phyloP scores from a whole-genome alignment of 192 early-diverging fungal genomes.

The Bifiguratus adelaidae region DNA sequence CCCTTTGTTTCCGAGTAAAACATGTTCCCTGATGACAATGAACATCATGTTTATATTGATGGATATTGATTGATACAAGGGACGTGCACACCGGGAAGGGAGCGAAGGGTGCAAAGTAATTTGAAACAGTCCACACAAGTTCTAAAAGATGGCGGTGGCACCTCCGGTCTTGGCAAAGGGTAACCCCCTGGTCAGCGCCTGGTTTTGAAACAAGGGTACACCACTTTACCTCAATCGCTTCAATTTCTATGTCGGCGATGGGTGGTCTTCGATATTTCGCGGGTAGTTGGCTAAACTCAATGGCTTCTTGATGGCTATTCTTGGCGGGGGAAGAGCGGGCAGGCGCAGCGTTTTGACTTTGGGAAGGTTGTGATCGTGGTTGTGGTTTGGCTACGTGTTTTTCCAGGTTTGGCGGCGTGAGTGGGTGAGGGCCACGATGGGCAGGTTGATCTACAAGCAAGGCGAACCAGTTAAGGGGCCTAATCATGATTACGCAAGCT shows the following conservation, averaged over 20 bases:
- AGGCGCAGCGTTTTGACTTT: background rate
- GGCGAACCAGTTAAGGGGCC: too few relatives aligned
- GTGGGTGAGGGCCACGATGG: slow-evolving; percentile 20
- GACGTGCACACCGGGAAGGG: too few relatives aligned
- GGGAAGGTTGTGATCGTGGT: background rate
- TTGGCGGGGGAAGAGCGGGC: slow-evolving; percentile 8
- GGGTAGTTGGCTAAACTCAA: slow-evolving; percentile 28
- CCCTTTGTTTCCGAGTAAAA: too few relatives aligned
- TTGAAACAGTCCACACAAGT: too few relatives aligned
- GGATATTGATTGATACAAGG: too few relatives aligned
- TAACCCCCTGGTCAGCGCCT: background rate
- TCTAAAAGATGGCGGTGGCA: too few relatives aligned
- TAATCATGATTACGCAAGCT: background rate
- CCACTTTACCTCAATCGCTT: slow-evolving; percentile 29
- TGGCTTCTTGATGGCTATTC: slow-evolving; percentile 4
- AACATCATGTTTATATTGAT: too few relatives aligned
- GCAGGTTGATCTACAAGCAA: slow-evolving; percentile 11
- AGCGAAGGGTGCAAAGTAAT: too few relatives aligned
- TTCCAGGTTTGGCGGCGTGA: slow-evolving; percentile 20
- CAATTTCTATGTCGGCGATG: slow-evolving; percentile 34
- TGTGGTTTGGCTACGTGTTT: slow-evolving; percentile 15
- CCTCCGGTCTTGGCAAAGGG: too few relatives aligned
- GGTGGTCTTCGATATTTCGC: slow-evolving; percentile 21
- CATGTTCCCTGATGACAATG: too few relatives aligned
- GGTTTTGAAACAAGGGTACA: background rate